Evolutionary conservation across 2,329 filamentous ascomycete species (phyloP).

Genomic region (Alternaria rosae): DNA sequence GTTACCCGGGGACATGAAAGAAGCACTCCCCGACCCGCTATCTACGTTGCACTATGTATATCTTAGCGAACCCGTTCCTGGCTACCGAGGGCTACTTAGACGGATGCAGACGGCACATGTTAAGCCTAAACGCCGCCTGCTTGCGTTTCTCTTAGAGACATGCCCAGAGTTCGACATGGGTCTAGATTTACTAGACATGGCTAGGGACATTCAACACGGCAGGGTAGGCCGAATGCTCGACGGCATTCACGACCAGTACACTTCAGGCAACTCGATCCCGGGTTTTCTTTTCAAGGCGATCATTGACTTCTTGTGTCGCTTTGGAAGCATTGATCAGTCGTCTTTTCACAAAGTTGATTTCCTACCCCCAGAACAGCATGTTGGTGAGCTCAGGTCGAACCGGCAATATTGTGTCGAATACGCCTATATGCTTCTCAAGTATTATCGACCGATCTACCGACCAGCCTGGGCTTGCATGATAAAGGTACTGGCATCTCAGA

Average conservation of each 20-base stretch:
- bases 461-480: slow-evolving; percentile 43
- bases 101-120: slow-evolving; percentile 63
- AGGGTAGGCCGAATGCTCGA: slow-evolving; percentile 33
- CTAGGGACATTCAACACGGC: slow-evolving; percentile 24
- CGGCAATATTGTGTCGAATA: slow-evolving; percentile 40
- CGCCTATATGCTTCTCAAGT: slow-evolving; percentile 36
- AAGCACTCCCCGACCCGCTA: slow-evolving; percentile 63
- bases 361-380: slow-evolving; percentile 24
- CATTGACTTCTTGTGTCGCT: slow-evolving; percentile 42
- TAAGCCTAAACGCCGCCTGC: slow-evolving; percentile 58
- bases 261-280: slow-evolving; percentile 20
- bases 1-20: slow-evolving; percentile 67
- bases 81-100: slow-evolving; percentile 64
- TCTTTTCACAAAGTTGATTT: slow-evolving; percentile 11
- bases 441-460: slow-evolving; percentile 32
- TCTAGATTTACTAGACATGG: slow-evolving; percentile 28
- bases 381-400: slow-evolving; percentile 25
- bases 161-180: slow-evolving; percentile 29
- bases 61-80: slow-evolving; percentile 67
- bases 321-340: slow-evolving; percentile 27
- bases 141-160: slow-evolving; percentile 63
- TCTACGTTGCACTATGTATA: slow-evolving; percentile 71
- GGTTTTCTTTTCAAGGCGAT: slow-evolving; percentile 40
- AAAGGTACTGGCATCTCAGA: slow-evolving; percentile 27
- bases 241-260: slow-evolving; percentile 20